Evolutionary conservation across 495 filamentous ascomycete genomes (phyloP).

Genomic region (Talaromyces trachyspermus): DNA sequence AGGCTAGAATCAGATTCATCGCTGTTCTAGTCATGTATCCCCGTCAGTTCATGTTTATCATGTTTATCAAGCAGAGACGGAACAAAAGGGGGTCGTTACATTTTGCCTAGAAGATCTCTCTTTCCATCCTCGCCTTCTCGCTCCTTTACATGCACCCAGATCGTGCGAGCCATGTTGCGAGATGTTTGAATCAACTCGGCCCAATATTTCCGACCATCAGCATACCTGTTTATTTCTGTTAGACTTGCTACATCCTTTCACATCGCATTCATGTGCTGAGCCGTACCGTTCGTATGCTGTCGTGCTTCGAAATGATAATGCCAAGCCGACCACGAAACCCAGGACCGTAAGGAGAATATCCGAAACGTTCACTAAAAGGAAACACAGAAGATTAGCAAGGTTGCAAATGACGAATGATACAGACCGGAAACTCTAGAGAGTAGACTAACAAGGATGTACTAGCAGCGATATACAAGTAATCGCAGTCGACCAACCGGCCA

Average conservation of each 20-base stretch:
- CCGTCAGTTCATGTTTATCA: too few species aligned
- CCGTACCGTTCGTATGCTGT: conserved; percentile 73
- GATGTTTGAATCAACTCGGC: conserved; percentile 61
- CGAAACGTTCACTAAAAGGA: conserved; percentile 44
- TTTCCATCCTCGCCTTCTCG: conserved; percentile 55
- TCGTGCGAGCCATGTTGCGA: conserved; percentile 66
- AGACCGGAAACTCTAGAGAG: too few species aligned
- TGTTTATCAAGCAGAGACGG: conserved; percentile 8
- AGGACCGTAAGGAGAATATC: conserved; percentile 72
- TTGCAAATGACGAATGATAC: too few species aligned
- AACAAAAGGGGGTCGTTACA: conserved; percentile 28
- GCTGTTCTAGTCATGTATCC: conserved; percentile 44
- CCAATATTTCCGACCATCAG: conserved; percentile 73
- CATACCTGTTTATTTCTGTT: conserved; percentile 37
- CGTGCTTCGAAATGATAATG: conserved; percentile 74
- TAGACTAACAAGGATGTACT: conserved; percentile 40
- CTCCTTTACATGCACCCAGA: conserved; percentile 70
- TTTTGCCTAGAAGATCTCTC: conserved; percentile 64
- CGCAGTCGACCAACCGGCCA: conserved; percentile 60
- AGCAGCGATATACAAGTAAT: conserved; percentile 57
- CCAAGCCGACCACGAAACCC: conserved; percentile 83
- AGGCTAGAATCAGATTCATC: conserved; percentile 76
- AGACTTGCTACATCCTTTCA: conserved; percentile 6
- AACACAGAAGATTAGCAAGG: conserved; percentile 1
- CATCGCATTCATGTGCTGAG: not conserved